Evolutionary conservation across 176 grass and related monocot genomes (phyloP), one percentile per base, ranked within the genome.

Genomic region (Carex cristatella): DNA sequence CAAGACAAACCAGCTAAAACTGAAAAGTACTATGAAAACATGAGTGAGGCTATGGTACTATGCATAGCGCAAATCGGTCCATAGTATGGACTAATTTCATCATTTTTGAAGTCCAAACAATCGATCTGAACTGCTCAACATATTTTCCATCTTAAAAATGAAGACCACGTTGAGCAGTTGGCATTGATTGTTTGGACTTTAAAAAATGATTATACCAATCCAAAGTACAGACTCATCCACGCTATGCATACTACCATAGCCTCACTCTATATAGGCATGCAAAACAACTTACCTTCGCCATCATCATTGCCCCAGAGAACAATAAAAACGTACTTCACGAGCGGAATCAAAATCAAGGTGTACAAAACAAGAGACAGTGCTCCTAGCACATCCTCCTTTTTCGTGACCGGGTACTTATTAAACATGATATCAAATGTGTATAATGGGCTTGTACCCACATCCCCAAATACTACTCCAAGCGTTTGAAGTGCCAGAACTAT

Each of bases 401-500:
- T 79, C 79, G 77, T 85, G 87, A 94, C 82, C 83, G 87, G 70
- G 85, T 98, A 94, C 86, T 98, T 98, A 84, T 98, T 98, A 88
- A 98, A 95, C 96, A 98, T 94, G 81, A 98, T 87, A 94, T 98
- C 96, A 65, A 98, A 98, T 76, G 96, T 95, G 86, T 98, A 98
- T 53, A 98, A 84, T 8, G 96, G 96, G 56, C 96, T 98, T 16
- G 96, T 98, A 75, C 96, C 93, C 55, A 98, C 96, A 89, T 98
- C 96, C 66, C 96, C 93, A 88, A 98, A 98, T 81, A 98, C 90
- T 46, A 98, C 93, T 48, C 96, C 93, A 81, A 98, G 88, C 14
- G 96, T 98, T 86, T 98, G 96, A 85, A 98, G 87, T 86, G 93
- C 87, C 85, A 98, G 86, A 66, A 98, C 81, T 65, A 98, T 89